Percentiles rank a stretch among this genome's conserved stretches.
phyloP scores from a whole-genome alignment of 768 basidiomycete species.

The Russula foetens region DNA sequence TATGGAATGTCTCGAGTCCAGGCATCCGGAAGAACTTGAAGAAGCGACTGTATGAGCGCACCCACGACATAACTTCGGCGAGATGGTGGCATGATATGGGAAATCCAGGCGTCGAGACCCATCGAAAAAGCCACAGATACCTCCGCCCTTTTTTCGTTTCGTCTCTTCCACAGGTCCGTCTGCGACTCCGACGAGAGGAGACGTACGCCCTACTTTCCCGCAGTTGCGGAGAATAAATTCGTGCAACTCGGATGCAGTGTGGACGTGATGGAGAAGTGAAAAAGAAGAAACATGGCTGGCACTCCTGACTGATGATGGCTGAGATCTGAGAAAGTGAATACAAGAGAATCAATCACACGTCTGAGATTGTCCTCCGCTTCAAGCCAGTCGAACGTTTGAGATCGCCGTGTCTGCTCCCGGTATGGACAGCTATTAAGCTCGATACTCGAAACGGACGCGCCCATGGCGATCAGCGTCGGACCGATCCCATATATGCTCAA shows the following conservation, averaged over 20 bases:
- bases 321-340: too few relatives aligned
- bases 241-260: too few relatives aligned
- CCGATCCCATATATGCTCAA: not conserved
- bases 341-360: not conserved
- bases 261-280: too few relatives aligned
- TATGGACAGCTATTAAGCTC: not conserved
- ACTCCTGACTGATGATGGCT: too few relatives aligned
- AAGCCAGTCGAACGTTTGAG: not conserved
- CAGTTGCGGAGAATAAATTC: not conserved
- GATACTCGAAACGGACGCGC: too few relatives aligned
- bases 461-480: not conserved
- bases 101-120: not conserved
- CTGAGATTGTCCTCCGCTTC: not conserved
- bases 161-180: not conserved
- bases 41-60: not conserved
- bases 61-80: not conserved
- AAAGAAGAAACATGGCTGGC: too few relatives aligned
- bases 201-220: not conserved
- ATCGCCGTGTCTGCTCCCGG: not conserved
- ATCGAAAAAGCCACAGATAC: not conserved
- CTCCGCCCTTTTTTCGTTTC: not conserved
- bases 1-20: not conserved
- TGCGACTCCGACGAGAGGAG: constrained; percentile 3
- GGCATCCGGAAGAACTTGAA: not conserved
- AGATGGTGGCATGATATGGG: not conserved